phyloP scores from a whole-genome alignment of 306 rosid species.

The Pachyrhizus erosus region DNA sequence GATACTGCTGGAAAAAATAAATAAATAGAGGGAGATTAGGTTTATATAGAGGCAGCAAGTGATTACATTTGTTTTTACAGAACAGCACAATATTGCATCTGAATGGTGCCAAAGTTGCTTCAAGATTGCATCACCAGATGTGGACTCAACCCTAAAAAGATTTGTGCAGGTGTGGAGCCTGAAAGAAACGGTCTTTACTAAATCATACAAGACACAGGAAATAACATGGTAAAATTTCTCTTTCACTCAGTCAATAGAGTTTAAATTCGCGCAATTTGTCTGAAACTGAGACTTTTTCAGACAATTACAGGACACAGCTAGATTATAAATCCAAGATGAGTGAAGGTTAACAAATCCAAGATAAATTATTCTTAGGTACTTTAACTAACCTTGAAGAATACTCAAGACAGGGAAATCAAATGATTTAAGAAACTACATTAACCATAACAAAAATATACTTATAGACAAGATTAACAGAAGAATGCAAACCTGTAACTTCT shows the following conservation, averaged over 20 bases:
- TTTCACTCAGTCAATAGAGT: background rate
- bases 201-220: background rate
- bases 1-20: background rate
- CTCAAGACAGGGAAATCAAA: background rate
- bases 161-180: constrained; percentile 80
- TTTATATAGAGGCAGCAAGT: background rate
- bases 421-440: background rate
- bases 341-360: background rate
- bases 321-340: background rate
- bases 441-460: background rate
- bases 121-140: constrained; percentile 72
- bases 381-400: background rate
- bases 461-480: background rate
- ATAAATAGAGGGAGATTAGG: background rate
- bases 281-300: background rate
- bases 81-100: constrained; percentile 90
- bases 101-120: constrained; percentile 92
- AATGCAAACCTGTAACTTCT: constrained; percentile 71
- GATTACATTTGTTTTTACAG: constrained; percentile 77
- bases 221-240: background rate
- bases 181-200: constrained; percentile 24
- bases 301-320: constrained; percentile 2
- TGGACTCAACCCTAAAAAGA: constrained; percentile 48
- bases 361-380: background rate
- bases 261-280: background rate